A percentile compares a stretch with the other conserved stretches of the same genome.
These are phyloP conservation scores for Blastobotrys elegans DNA, from an alignment of 1,139 yeast species.

Conservation along the genomic window DNA sequence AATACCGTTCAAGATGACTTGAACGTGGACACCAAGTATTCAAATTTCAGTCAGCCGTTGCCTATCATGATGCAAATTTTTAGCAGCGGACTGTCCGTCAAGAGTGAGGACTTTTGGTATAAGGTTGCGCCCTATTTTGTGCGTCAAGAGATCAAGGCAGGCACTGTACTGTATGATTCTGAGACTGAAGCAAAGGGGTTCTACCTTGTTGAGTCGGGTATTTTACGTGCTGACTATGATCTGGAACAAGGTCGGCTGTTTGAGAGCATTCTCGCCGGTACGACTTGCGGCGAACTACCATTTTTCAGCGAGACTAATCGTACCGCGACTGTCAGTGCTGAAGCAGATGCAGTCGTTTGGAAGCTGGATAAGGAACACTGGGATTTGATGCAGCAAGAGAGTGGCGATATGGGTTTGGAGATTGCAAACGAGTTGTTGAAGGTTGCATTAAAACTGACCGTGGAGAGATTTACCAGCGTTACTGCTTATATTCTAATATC, in stretches of 20 bases:
- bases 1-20: conserved; percentile 42
- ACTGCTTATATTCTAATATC: conserved; percentile 32
- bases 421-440: conserved; percentile 65
- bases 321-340: conserved; percentile 39
- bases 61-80: conserved; percentile 66
- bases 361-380: conserved; percentile 48
- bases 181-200: conserved; percentile 40
- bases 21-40: conserved; percentile 25
- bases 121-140: conserved; percentile 49
- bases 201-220: conserved; percentile 71
- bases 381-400: conserved; percentile 39
- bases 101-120: conserved; percentile 64
- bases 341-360: conserved; percentile 69
- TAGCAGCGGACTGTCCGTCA: conserved; percentile 59
- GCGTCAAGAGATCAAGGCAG: conserved; percentile 46
- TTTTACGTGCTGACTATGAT: conserved; percentile 57
- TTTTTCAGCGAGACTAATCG: conserved; percentile 43
- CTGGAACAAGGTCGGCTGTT: conserved; percentile 54
- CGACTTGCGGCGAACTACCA: conserved; percentile 77
- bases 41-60: conserved; percentile 51
- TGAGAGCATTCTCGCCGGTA: conserved; percentile 81
- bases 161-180: conserved; percentile 34
- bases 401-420: conserved; percentile 42
- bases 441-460: conserved; percentile 59
- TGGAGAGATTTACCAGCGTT: conserved; percentile 59